These are phyloP conservation scores for Phytophthora crassamura DNA, from an alignment of 352 stramenopile species.

Conservation along the genomic window DNA sequence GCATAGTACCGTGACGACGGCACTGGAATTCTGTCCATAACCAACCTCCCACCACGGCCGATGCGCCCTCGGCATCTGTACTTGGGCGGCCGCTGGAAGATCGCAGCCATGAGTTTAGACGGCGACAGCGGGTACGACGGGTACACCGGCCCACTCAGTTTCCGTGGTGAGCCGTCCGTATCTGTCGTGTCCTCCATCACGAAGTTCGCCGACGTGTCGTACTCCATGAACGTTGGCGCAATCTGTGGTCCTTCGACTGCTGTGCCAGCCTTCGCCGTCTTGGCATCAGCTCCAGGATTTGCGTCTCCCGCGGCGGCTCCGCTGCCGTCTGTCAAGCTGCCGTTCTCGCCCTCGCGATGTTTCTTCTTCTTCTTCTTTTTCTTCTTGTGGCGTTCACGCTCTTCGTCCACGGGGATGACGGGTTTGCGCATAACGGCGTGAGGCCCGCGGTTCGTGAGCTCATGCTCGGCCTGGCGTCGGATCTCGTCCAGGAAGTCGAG, in stretches of 20 bases:
- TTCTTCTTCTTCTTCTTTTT: conserved; percentile 83
- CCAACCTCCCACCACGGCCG: conserved; percentile 69
- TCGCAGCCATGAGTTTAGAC: conserved; percentile 62
- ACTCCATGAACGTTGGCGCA: conserved; percentile 72
- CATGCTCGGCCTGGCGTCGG: conserved; percentile 65
- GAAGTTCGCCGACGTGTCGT: conserved; percentile 75
- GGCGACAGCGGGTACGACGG: conserved; percentile 74
- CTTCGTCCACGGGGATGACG: conserved; percentile 60
- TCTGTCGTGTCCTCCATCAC: conserved; percentile 48
- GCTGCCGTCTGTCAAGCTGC: conserved; percentile 9
- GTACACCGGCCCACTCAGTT: conserved; percentile 46
- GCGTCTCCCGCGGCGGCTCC: conserved; percentile 14
- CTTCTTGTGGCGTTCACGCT: conserved; percentile 58
- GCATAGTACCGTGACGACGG: conserved; percentile 62
- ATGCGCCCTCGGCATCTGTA: conserved; percentile 76
- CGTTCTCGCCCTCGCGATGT: conserved; percentile 56
- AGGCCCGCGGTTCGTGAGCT: conserved; percentile 52
- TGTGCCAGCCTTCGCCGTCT: conserved; percentile 19
- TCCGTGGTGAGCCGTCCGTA: conserved; percentile 34
- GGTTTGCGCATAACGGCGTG: conserved; percentile 56
- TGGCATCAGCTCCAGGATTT: conserved; percentile 20
- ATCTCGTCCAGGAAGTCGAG: conserved; percentile 86
- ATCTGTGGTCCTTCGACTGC: conserved; percentile 44
- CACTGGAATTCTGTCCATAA: conserved; percentile 81
- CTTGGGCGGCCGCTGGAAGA: conserved; percentile 78